Conservation (phyloP, 129 eudicot genomes). For the Scalesia atractyloides region DNA sequence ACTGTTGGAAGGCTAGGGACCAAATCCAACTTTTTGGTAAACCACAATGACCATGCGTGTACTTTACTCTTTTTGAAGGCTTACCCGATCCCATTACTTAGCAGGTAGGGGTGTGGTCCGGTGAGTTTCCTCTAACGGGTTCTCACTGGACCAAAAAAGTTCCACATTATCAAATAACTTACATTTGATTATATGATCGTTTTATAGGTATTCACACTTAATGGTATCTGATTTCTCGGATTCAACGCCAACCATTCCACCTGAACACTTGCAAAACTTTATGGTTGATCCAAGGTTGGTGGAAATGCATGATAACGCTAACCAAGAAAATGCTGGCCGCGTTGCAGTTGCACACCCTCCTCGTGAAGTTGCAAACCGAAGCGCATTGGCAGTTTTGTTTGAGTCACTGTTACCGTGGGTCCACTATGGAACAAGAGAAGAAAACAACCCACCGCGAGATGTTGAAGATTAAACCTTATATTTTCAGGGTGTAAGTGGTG, state of each 20-base stretch:
- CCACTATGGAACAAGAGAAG: conserved; percentile 54
- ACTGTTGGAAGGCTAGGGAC: no score
- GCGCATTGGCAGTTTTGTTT: conserved; percentile 70
- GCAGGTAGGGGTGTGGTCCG: no score
- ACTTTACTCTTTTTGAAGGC: no score
- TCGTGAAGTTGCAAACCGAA: conserved; percentile 68
- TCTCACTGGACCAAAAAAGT: no score
- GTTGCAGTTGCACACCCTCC: conserved; percentile 36
- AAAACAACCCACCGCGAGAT: conserved; percentile 30
- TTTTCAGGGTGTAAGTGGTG: not conserved
- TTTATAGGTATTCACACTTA: conserved; percentile 72
- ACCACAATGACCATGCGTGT: no score
- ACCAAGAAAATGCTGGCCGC: conserved; percentile 31
- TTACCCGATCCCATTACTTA: no score
- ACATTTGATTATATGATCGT: not conserved
- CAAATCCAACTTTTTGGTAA: no score
- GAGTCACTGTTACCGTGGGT: conserved; percentile 89
- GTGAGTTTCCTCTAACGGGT: no score
- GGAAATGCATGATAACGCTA: conserved; percentile 44
- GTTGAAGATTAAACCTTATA: conserved; percentile 29
- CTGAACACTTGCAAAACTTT: conserved; percentile 79
- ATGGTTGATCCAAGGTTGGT: conserved; percentile 64
- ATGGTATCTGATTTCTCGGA: conserved; percentile 90
- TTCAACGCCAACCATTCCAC: conserved; percentile 82
- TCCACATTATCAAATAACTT: not conserved